phyloP scores from a whole-genome alignment of 305 asterid species.

The Petunia hybrid region DNA sequence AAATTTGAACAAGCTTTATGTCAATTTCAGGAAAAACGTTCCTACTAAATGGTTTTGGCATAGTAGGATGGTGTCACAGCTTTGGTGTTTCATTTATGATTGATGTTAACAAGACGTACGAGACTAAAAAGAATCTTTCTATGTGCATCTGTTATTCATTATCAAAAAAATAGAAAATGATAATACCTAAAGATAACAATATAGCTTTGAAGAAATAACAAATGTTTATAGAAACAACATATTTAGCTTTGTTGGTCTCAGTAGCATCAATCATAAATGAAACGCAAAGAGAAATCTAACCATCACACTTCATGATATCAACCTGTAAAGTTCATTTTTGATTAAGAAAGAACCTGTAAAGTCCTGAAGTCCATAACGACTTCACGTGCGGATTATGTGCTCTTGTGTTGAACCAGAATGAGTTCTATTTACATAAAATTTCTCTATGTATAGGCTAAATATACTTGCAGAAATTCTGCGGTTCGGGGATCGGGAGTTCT shows the following conservation, averaged over 20 bases:
- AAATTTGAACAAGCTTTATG: conserved; percentile 25
- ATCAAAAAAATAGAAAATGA: too few relatives aligned
- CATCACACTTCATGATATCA: background rate
- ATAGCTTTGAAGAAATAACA: too few relatives aligned
- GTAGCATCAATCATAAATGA: background rate
- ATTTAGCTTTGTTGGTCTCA: too few relatives aligned
- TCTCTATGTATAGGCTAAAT: conserved; percentile 80
- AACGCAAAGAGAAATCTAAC: background rate
- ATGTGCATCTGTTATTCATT: too few relatives aligned
- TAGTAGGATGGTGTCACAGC: too few relatives aligned
- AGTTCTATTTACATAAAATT: conserved; percentile 47
- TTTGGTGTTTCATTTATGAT: too few relatives aligned
- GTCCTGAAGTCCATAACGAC: background rate
- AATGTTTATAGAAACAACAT: too few relatives aligned
- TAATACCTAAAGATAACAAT: too few relatives aligned
- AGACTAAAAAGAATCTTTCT: too few relatives aligned
- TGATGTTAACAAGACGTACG: too few relatives aligned
- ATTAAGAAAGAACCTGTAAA: background rate
- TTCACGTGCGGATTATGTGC: conserved; percentile 3
- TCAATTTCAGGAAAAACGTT: too few relatives aligned
- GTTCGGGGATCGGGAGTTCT: conserved; percentile 99
- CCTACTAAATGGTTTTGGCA: too few relatives aligned
- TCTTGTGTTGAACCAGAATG: conserved; percentile 27
- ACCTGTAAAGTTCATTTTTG: background rate
- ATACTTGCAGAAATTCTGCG: conserved; percentile 93